phyloP scores from a whole-genome alignment of 352 stramenopile genomes.

The Phytopythium cucurbitacearum region DNA sequence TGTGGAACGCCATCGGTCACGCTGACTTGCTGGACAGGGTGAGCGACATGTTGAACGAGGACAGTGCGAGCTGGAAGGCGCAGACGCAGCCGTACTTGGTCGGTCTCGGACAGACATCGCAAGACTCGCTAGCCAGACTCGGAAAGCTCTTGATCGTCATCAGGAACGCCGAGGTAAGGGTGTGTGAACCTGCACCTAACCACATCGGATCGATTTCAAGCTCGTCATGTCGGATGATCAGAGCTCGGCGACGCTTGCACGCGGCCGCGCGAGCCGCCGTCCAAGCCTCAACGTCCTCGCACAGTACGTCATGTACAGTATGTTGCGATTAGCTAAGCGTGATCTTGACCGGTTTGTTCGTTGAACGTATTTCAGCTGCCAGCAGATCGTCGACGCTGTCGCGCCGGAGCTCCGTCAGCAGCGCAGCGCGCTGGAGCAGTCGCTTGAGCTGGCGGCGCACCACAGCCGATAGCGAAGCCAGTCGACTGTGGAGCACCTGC shows the following conservation, averaged over 20 bases:
- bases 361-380: not conserved
- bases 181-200: not conserved
- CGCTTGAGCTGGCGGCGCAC: not conserved
- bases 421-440: constrained; percentile 3
- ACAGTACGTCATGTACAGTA: not conserved
- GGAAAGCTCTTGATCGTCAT: not conserved
- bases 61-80: not conserved
- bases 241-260: not conserved
- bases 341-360: not conserved
- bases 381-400: not conserved
- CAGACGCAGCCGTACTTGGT: not conserved
- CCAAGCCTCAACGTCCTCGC: constrained; percentile 4
- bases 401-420: constrained; percentile 4
- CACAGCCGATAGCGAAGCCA: not conserved
- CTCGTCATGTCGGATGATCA: not conserved
- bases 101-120: constrained; percentile 1
- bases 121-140: not conserved
- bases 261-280: not conserved
- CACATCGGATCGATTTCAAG: no score
- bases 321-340: not conserved
- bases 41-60: not conserved
- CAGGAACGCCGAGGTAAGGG: not conserved
- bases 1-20: no score
- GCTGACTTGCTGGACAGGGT: not conserved
- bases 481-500: not conserved